Evolutionary conservation across 768 basidiomycete genomes (phyloP).

Genomic region (Scleroderma citrinum): DNA sequence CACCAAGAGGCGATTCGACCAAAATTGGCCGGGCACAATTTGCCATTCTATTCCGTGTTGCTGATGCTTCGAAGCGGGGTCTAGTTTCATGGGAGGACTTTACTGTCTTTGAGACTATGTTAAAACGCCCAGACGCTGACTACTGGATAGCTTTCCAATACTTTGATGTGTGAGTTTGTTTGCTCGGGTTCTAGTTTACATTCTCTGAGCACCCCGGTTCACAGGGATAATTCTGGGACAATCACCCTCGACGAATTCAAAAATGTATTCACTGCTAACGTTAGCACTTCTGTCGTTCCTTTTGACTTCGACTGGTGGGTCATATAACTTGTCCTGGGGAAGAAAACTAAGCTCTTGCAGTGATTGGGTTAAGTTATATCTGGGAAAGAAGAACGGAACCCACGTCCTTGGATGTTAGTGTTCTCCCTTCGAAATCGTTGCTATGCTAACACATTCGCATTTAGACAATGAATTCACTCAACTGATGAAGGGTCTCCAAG

Average conservation of each 20-base stretch:
- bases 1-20: slow-evolving; percentile 75
- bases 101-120: slow-evolving; percentile 85
- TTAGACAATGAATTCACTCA: slow-evolving; percentile 95
- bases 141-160: slow-evolving; percentile 96
- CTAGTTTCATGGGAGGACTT: slow-evolving; percentile 94
- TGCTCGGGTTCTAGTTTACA: background rate
- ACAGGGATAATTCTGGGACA: slow-evolving; percentile 82
- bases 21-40: slow-evolving; percentile 88
- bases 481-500: slow-evolving; percentile 97
- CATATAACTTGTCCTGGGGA: background rate
- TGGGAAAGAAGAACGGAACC: slow-evolving; percentile 86
- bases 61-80: slow-evolving; percentile 70
- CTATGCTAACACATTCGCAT: slow-evolving; percentile 6
- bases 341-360: slow-evolving; percentile 30
- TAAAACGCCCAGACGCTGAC: slow-evolving; percentile 94
- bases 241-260: slow-evolving; percentile 96
- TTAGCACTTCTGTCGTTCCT: slow-evolving; percentile 76
- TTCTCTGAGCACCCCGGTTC: background rate
- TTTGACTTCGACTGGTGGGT: slow-evolving; percentile 90
- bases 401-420: slow-evolving; percentile 88
- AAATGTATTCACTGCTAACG: slow-evolving; percentile 77
- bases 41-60: slow-evolving; percentile 83
- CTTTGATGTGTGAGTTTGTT: slow-evolving; percentile 77
- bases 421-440: background rate
- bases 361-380: slow-evolving; percentile 94